A percentile compares a stretch with the other conserved stretches of the same genome.
phyloP scores from a whole-genome alignment of 2,329 filamentous ascomycete genomes.

The Aspergillus proliferans region DNA sequence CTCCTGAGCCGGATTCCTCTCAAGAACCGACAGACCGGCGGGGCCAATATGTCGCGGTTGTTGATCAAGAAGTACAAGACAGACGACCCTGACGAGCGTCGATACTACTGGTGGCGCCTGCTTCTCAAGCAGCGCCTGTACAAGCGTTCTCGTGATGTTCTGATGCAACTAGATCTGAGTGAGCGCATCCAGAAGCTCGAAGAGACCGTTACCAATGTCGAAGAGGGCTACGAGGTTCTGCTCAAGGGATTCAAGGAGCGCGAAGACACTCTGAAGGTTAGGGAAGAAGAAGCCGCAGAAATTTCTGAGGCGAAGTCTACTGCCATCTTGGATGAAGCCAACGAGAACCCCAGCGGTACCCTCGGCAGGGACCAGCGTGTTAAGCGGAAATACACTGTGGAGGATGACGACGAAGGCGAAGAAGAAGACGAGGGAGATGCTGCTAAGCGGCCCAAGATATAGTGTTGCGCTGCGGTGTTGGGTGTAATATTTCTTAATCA shows the following conservation, averaged over 20 bases:
- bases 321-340: conserved; percentile 19
- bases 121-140: conserved; percentile 58
- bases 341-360: conserved; percentile 10
- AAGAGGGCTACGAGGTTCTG: conserved; percentile 54
- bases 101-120: conserved; percentile 61
- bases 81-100: conserved; percentile 50
- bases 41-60: conserved; percentile 48
- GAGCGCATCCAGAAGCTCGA: conserved; percentile 57
- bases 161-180: conserved; percentile 52
- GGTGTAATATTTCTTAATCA: not conserved
- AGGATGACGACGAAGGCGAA: conserved; percentile 25
- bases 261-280: conserved; percentile 22
- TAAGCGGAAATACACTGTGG: conserved; percentile 28
- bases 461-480: not conserved
- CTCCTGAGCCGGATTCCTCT: conserved; percentile 52
- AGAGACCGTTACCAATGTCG: conserved; percentile 50
- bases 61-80: conserved; percentile 41
- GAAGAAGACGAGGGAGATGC: conserved; percentile 14
- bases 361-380: conserved; percentile 13
- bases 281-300: conserved; percentile 17
- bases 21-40: conserved; percentile 41
- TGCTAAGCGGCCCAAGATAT: conserved; percentile 30
- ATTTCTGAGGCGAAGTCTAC: conserved; percentile 19
- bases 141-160: conserved; percentile 53
- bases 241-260: conserved; percentile 38